Base-by-base conservation (phyloP, 257 asterid species). In the Solanum phureja region DNA sequence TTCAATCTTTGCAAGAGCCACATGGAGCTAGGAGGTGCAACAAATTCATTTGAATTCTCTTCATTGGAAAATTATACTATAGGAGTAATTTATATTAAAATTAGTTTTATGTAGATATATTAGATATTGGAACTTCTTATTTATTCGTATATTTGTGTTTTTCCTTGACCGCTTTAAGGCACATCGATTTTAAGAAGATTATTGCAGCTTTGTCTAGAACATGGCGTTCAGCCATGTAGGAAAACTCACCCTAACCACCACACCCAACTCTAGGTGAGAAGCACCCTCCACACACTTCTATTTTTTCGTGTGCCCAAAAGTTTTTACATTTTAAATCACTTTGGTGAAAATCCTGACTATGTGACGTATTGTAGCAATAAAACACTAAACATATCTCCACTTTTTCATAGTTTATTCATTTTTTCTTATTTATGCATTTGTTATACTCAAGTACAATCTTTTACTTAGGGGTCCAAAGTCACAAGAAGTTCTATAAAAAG, bases 151-250 rank as follows among this genome's bases (percentile, higher is more conserved):
- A 13, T 69, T 29, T 29, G 18, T 0, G 1, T 66, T 12, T 69
- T 69, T 16, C 8, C 3, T 6, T 8, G 9, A 52, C 3, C 9
- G 18, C 62, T 52, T 6, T 52, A 52, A 52, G 62, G 3, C 23
- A 52, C 1, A 52, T 52, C 23, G 23, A 52, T 16, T 16, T 16
- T 52, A 52, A 52, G 62, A 52, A 16, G 23, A 52, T 52, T 0
- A 52, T 16, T 2, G 8, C 8, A 16, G 3, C 62, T 16, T 16
- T 16, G 23, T 52, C 62, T 52, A 2, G 1, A 16, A 52, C 62
- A 16, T 0, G 1, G 1, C 0, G 3, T 52, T 2, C 9, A 52
- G 0, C 3, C 3, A 0, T 52, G 3, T 52, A 52, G 24, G 3
- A 56, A 56, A 6, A 56, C 24, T 19, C n/a, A 56, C 64, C 10